These are phyloP conservation scores for Solanum gracilifrons DNA, from an alignment of 257 asterid genomes.

Conservation along the genomic window DNA sequence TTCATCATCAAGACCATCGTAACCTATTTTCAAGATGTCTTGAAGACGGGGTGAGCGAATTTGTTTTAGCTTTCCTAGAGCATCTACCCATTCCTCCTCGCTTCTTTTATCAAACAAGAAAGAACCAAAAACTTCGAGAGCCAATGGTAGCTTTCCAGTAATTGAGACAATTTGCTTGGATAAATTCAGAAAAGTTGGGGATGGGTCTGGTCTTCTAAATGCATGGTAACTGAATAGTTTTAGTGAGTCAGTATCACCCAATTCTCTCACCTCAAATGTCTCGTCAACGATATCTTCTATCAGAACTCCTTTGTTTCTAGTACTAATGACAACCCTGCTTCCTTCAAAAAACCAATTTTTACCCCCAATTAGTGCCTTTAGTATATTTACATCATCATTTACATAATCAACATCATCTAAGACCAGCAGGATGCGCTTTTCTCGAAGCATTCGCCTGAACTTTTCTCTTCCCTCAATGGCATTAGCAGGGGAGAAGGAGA, in stretches of 20 bases:
- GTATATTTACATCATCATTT: slow-evolving; percentile 9
- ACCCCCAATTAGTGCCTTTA: slow-evolving; percentile 5
- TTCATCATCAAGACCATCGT: slow-evolving; percentile 13
- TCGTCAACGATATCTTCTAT: neutral
- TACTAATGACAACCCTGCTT: slow-evolving; percentile 17
- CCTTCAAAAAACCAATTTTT: slow-evolving; percentile 14
- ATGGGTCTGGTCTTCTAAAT: slow-evolving; percentile 17
- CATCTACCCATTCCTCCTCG: slow-evolving; percentile 15
- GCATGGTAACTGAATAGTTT: slow-evolving; percentile 17
- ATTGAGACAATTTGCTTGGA: slow-evolving; percentile 10
- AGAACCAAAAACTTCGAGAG: slow-evolving; percentile 29
- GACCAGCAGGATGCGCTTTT: slow-evolving; percentile 11
- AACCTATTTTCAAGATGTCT: slow-evolving; percentile 11
- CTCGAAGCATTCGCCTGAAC: slow-evolving; percentile 1
- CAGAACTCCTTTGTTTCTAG: slow-evolving; percentile 10
- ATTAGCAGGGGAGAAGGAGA: neutral
- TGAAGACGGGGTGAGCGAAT: slow-evolving; percentile 6
- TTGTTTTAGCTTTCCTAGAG: slow-evolving; percentile 12
- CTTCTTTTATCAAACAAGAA: slow-evolving; percentile 13
- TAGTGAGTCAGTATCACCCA: slow-evolving; percentile 3
- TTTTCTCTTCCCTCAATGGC: neutral
- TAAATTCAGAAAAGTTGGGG: slow-evolving; percentile 1
- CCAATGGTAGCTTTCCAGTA: slow-evolving; percentile 23
- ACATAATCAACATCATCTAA: slow-evolving; percentile 20
- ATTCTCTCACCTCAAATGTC: slow-evolving; percentile 7